Evolutionary conservation across 2,329 filamentous ascomycete species (phyloP).

Genomic region (Beauveria medogensis): DNA sequence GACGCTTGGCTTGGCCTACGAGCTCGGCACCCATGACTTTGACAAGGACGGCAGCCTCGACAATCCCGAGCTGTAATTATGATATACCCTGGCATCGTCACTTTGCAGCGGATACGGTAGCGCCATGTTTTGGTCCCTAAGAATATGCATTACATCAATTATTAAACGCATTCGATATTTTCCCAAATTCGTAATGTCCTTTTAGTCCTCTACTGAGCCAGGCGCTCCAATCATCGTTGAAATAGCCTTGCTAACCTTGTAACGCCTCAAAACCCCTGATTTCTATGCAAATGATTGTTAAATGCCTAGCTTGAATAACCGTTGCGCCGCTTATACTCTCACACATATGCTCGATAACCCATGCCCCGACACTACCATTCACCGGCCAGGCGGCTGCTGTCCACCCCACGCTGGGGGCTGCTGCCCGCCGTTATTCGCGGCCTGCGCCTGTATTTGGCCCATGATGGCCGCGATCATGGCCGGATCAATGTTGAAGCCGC

Average conservation of each 20-base stretch:
- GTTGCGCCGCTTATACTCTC: not conserved
- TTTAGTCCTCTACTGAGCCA: not conserved
- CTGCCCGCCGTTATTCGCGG: constrained; percentile 17
- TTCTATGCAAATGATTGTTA: not conserved
- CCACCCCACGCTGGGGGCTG: constrained; percentile 19
- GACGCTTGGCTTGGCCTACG: constrained; percentile 75
- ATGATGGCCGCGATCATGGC: constrained; percentile 46
- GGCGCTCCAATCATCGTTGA: not conserved
- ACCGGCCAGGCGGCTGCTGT: constrained; percentile 24
- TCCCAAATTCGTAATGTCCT: not conserved
- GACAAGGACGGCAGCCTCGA: constrained; percentile 16
- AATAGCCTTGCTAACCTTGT: not conserved
- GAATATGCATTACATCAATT: not conserved
- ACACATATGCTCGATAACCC: not conserved
- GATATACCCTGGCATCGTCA: not conserved
- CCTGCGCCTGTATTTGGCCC: constrained; percentile 33
- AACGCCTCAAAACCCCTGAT: not conserved
- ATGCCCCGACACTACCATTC: not conserved
- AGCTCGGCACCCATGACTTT: constrained; percentile 72
- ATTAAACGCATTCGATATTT: not conserved
- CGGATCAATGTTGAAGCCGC: constrained; percentile 47
- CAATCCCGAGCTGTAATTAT: not conserved
- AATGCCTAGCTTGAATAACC: not conserved
- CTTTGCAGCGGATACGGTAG: not conserved
- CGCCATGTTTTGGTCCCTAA: not conserved